Evolutionary conservation across 176 grass and related monocot species (phyloP).

Genomic region (Rhynchospora breviuscula): DNA sequence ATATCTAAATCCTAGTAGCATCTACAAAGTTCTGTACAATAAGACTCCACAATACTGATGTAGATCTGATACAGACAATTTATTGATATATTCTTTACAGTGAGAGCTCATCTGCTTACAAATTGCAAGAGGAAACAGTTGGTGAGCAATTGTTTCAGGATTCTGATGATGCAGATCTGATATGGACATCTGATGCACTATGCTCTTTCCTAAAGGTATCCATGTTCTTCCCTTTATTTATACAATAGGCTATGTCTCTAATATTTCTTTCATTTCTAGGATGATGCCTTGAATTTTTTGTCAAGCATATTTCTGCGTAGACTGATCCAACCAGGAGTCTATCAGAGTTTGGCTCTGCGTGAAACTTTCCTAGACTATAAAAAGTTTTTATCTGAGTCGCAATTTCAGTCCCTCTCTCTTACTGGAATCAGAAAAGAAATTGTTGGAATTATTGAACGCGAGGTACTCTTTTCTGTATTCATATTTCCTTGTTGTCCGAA

Average conservation of each 20-base stretch:
- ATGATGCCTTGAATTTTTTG: slow-evolving; percentile 60
- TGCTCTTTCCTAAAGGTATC: slow-evolving; percentile 72
- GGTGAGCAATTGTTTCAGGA: slow-evolving; percentile 87
- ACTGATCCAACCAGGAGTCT: slow-evolving; percentile 81
- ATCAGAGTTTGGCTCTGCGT: slow-evolving; percentile 68
- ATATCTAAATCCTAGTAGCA: slow-evolving; percentile 3
- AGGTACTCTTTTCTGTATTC: slow-evolving; percentile 36
- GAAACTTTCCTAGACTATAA: slow-evolving; percentile 82
- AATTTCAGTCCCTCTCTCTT: slow-evolving; percentile 75
- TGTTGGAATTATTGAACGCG: slow-evolving; percentile 64
- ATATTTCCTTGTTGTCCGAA: background rate
- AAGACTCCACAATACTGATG: background rate
- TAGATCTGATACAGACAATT: no score
- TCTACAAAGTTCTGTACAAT: background rate
- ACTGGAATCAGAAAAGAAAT: slow-evolving; percentile 83
- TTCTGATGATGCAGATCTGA: slow-evolving; percentile 82
- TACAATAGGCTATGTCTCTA: slow-evolving; percentile 24
- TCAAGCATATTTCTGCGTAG: slow-evolving; percentile 91
- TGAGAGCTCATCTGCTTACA: slow-evolving; percentile 46
- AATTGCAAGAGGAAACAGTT: slow-evolving; percentile 88
- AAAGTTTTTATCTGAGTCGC: slow-evolving; percentile 71
- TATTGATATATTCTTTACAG: slow-evolving; percentile 35
- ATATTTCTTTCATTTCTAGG: slow-evolving; percentile 37
- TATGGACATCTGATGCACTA: slow-evolving; percentile 75
- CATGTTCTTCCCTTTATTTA: slow-evolving; percentile 30